These are phyloP conservation scores for Cladosporium sp. DNA, from an alignment of 2,329 filamentous ascomycete genomes.

Conservation along the genomic window DNA sequence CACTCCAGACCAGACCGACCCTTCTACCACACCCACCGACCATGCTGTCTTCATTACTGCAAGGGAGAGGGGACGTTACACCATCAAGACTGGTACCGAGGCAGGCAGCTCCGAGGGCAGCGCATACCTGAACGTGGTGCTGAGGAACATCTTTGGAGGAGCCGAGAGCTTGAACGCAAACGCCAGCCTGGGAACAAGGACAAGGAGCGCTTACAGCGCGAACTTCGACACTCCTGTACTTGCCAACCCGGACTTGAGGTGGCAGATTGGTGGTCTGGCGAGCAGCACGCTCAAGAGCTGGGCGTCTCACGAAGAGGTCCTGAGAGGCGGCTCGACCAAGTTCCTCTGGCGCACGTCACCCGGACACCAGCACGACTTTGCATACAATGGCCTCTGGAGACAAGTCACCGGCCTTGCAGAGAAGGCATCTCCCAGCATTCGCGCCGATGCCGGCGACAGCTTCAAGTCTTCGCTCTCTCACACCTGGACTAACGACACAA, in stretches of 20 bases:
- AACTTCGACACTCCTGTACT: conserved; percentile 77
- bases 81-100: conserved; percentile 91
- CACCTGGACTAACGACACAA: conserved; percentile 70
- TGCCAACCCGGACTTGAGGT: conserved; percentile 74
- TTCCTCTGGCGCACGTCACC: conserved; percentile 64
- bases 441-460: conserved; percentile 80
- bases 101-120: conserved; percentile 91
- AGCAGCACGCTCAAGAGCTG: conserved; percentile 85
- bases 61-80: conserved; percentile 73
- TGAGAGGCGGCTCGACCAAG: conserved; percentile 72
- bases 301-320: conserved; percentile 87
- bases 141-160: conserved; percentile 90
- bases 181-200: conserved; percentile 82
- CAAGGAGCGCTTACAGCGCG: conserved; percentile 84
- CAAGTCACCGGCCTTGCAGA: conserved; percentile 76
- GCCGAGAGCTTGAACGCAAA: conserved; percentile 86
- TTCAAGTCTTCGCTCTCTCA: conserved; percentile 85
- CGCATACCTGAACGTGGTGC: conserved; percentile 79
- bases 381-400: conserved; percentile 79
- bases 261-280: conserved; percentile 74
- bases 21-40: conserved; percentile 68
- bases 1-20: conserved; percentile 63
- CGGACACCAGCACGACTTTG: conserved; percentile 66
- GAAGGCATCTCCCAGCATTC: conserved; percentile 73
- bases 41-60: conserved; percentile 75